These are phyloP conservation scores for Paraurostyla sp. DNA, from an alignment of 73 alveolate species.

Conservation along the genomic window DNA sequence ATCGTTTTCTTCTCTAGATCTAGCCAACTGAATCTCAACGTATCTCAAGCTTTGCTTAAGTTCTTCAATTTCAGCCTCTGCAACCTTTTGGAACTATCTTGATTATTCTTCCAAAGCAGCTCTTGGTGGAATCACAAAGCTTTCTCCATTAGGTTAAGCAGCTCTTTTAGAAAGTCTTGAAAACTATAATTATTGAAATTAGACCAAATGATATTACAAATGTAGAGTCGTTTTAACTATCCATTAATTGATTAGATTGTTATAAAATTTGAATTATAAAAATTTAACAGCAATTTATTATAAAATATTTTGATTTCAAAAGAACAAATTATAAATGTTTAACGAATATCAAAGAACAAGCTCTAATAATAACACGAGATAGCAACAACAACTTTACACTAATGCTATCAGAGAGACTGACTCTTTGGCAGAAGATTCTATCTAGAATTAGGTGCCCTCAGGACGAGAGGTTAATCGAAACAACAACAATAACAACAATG, in stretches of 20 bases:
- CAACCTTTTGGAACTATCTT: conserved; percentile 22
- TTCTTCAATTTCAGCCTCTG: conserved; percentile 71
- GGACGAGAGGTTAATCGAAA: not conserved
- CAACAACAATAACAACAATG: not conserved
- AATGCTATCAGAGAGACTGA: not conserved
- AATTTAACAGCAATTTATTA: not conserved
- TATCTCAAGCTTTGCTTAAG: conserved; percentile 70
- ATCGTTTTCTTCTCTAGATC: conserved; percentile 48
- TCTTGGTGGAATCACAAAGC: conserved; percentile 26
- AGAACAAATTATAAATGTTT: too few relatives aligned
- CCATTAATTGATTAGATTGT: conserved; percentile 10
- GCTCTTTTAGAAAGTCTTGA: conserved; percentile 23
- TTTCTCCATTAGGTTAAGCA: not conserved
- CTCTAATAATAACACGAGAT: too few relatives aligned
- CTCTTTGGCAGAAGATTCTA: conserved; percentile 34
- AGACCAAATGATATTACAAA: not conserved
- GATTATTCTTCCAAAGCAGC: conserved; percentile 24
- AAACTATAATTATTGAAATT: not conserved
- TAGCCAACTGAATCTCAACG: conserved; percentile 69
- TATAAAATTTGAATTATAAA: not conserved
- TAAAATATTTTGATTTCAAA: too few relatives aligned
- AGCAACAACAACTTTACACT: too few relatives aligned
- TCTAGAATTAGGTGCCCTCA: not conserved
- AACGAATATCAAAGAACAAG: too few relatives aligned
- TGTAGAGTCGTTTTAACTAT: conserved; percentile 25